Conservation (phyloP, 192 early-diverging fungal species). For the Backusella westeae region DNA sequence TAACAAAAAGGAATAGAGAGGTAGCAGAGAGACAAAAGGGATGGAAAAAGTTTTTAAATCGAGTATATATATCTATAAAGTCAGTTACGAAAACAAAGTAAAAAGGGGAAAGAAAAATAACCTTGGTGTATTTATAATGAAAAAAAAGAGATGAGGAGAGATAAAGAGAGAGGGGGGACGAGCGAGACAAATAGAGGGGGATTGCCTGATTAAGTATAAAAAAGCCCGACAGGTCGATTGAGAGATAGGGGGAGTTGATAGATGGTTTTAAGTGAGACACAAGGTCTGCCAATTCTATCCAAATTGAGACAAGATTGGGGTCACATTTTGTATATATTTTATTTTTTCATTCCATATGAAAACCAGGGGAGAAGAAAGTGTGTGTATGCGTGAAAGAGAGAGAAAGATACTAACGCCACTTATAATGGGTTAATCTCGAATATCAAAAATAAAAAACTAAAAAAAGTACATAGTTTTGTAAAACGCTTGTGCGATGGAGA, state of each 20-base stretch:
- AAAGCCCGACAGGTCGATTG: neutral
- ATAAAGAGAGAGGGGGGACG: neutral
- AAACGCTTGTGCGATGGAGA: neutral
- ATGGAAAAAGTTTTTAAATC: neutral
- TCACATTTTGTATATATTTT: neutral
- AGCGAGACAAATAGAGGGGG: neutral
- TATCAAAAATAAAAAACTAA: neutral
- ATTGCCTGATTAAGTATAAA: slow-evolving; percentile 10
- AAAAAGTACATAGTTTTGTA: neutral
- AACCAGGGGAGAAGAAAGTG: neutral
- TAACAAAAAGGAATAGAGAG: neutral
- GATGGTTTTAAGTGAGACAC: slow-evolving; percentile 3
- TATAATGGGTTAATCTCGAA: neutral
- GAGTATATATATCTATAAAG: neutral
- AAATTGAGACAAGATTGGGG: neutral
- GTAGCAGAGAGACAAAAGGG: neutral
- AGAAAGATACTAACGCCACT: neutral
- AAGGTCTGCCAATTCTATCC: neutral
- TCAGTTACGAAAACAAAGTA: neutral
- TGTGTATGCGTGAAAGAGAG: neutral
- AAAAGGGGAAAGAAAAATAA: neutral
- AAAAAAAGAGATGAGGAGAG: neutral
- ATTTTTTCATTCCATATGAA: slow-evolving; percentile 1
- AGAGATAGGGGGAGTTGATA: slow-evolving; percentile 1
- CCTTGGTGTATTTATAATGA: neutral